Base-by-base conservation (phyloP, 805 yeast species). In the Suhomyces pyralidae region DNA sequence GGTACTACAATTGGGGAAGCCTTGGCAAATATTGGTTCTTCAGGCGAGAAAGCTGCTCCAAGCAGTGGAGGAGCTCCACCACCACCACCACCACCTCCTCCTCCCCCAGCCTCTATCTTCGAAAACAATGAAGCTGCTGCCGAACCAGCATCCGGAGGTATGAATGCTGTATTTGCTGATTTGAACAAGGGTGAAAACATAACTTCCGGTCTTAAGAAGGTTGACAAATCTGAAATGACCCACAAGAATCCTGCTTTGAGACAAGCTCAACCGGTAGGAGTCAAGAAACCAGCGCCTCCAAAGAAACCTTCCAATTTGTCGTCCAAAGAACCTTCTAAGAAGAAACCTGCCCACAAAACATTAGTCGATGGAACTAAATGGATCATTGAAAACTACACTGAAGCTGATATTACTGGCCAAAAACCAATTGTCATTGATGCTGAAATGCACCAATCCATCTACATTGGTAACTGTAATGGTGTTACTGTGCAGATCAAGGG, bases 211-310 rank as follows among this genome's bases (percentile, higher is more conserved):
- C 81, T 94, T 59, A 90, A 87, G 67, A 93, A 93, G 68, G 97
- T 93, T 40, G 97, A 92, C 60, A 90, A 84, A 74, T 86, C 96
- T 7, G 89, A 91, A 71, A 90, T 89, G 91, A 90, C 97, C 20
- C 97, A 90, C 71, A 91, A 90, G 72, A 90, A 91, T 69, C 96
- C 97, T 2, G 84, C 77, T 46, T 76, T 92, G 61, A 86, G 97
- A 62, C 78, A 84, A 2, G 79, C 81, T 20, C 78, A 81, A 2
- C 67, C 76, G 1, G 22, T 34, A 22, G 62, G 73, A 17, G 55
- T 66, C 40, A 78, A 79, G 64, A 80, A 79, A 59, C 96, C 97
- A 40, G 79, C 81, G 25, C 90, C 89, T 44, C 96, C 97, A 54
- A 88, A 86, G 78, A 90, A 90, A 65, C 97, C 97, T 47, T 69